Percentiles rank a stretch among this genome's conserved stretches.
Conservation (phyloP, 352 stramenopile genomes). For the Achlya hypogyna region DNA sequence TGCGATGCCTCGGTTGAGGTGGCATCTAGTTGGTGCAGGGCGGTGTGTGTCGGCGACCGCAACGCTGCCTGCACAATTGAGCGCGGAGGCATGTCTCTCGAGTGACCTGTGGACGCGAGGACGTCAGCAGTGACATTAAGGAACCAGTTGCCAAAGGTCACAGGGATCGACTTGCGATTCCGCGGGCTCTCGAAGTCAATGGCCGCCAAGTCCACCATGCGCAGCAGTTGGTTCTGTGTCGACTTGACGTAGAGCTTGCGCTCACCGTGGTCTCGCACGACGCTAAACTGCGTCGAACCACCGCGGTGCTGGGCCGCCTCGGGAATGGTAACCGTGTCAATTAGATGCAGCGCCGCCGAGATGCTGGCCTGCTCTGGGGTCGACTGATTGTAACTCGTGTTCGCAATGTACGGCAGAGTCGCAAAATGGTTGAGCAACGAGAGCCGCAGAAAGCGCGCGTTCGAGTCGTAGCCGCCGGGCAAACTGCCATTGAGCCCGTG, state of each 20-base stretch:
- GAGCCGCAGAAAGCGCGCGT: constrained; percentile 49
- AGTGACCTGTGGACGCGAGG: constrained; percentile 30
- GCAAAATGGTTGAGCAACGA: constrained; percentile 52
- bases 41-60: not conserved
- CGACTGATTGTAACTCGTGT: constrained; percentile 23
- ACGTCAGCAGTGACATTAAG: constrained; percentile 43
- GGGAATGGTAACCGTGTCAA: constrained; percentile 47
- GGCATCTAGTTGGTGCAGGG: not conserved
- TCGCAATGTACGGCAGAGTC: constrained; percentile 38
- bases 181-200: constrained; percentile 37
- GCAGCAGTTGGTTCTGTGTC: constrained; percentile 58
- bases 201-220: constrained; percentile 43
- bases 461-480: constrained; percentile 46
- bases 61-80: constrained; percentile 25
- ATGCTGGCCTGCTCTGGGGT: constrained; percentile 41
- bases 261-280: constrained; percentile 57
- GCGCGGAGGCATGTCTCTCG: constrained; percentile 50
- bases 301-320: constrained; percentile 25
- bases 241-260: constrained; percentile 62
- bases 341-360: constrained; percentile 46
- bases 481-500: constrained; percentile 21
- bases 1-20: not conserved
- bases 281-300: constrained; percentile 53
- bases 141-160: constrained; percentile 59
- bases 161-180: constrained; percentile 39